These are phyloP conservation scores for Cyanodermella asteris DNA, from an alignment of 2,329 filamentous ascomycete genomes.

Conservation along the genomic window DNA sequence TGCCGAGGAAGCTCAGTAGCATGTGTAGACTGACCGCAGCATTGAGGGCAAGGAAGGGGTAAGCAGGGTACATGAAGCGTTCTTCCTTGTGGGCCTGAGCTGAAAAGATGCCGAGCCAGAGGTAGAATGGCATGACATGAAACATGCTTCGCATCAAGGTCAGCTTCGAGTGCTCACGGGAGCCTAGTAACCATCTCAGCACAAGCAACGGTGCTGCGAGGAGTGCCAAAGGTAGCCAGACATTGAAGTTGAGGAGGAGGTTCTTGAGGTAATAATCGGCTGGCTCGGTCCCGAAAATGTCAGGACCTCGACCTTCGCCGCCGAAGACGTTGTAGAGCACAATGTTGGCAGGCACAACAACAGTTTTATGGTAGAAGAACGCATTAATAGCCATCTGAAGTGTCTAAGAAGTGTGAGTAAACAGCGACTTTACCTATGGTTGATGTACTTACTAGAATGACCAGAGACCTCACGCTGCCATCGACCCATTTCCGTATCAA, in stretches of 20 bases:
- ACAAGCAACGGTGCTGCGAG: conserved; percentile 52
- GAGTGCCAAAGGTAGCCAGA: conserved; percentile 73
- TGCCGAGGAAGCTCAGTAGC: conserved; percentile 52
- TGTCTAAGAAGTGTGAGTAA: conserved; percentile 25
- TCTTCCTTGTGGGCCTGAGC: conserved; percentile 93
- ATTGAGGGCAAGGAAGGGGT: conserved; percentile 76
- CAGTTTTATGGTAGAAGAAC: conserved; percentile 64
- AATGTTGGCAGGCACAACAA: conserved; percentile 73
- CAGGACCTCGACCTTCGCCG: conserved; percentile 51
- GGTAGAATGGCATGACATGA: conserved; percentile 69
- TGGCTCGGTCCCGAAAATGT: conserved; percentile 87
- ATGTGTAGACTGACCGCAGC: conserved; percentile 71
- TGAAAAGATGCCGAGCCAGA: conserved; percentile 85
- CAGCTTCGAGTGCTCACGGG: conserved; percentile 39
- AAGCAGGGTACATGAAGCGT: conserved; percentile 93
- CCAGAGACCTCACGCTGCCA: conserved; percentile 42
- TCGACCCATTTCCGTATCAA: conserved; percentile 40
- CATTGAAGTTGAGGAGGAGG: conserved; percentile 77
- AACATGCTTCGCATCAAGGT: conserved; percentile 54
- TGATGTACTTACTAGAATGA: conserved; percentile 40
- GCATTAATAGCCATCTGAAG: conserved; percentile 52
- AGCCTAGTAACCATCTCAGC: conserved; percentile 44
- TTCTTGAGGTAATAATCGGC: conserved; percentile 96
- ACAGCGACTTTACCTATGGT: conserved; percentile 1
- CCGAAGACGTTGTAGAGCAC: conserved; percentile 90